Base-by-base conservation (phyloP, 169 alveolate species). In the Babesia divergens region DNA sequence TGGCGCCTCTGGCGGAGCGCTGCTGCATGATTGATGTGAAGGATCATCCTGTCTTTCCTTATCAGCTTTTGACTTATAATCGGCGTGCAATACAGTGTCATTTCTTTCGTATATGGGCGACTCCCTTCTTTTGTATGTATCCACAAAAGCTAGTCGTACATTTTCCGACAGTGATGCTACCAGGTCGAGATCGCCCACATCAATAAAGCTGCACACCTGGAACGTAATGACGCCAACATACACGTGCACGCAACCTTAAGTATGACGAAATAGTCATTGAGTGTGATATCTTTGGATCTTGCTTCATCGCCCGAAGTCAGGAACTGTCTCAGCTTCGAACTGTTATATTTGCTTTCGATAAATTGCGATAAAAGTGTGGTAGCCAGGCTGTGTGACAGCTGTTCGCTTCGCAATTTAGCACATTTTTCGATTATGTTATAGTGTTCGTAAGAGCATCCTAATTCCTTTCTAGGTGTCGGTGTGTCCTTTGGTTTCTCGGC, bases 91-190 rank as follows among this genome's bases (percentile, higher is more conserved):
- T 22, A 40, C 38, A 6, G 26, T 53, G 51, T 9, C 51, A 32
- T 7, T 18, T 22, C 6, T 16, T 35, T 24, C n/a, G n/a, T n/a
- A n/a, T n/a, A n/a, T n/a, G n/a, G n/a, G n/a, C n/a, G n/a, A n/a
- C 47, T 40, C 47, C 16, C 6, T 28, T 8, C 49, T 44, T 29
- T 26, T 34, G 35, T 62, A 40, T 26, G 38, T 24, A 32, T 65
- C 42, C 18, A 53, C 44, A 35, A 56, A 55, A 4, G 65, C 46
- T 18, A 47, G 54, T 6, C 74, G 67, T 13, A 74, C 1, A 31
- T 64, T 54, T n/a, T 56, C 84, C 37, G 76, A 74, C 1, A 74
- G 37, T 1, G 84, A 53, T 0, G 84, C 46, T 6, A 74, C 22
- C 24, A 74, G 53, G 34, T 74, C 84, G 29, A 74, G 28, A 26